Base-by-base conservation (phyloP, 23 red algal genomes). In the Gracilariopsis chorda region DNA sequence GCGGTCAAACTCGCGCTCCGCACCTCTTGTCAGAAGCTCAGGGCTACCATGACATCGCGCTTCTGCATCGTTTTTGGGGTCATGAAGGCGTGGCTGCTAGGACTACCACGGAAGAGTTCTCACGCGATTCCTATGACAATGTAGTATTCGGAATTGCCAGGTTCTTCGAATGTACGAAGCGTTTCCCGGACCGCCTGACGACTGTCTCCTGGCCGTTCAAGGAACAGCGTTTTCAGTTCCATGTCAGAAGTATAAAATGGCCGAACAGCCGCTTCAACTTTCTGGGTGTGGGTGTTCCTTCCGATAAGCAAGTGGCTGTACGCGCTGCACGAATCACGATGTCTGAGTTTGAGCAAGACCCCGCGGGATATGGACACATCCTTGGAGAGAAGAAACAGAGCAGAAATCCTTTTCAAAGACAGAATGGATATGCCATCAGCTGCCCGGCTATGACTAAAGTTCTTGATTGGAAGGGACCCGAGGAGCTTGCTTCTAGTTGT, bases 51-150 rank as follows among this genome's bases (percentile, higher is more conserved):
- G 63, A 88, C 42, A 21, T 88, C 10, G 92, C 92, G 23, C 19
- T 60, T 19, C 12, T 68, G 1, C 64, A 74, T 48, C 48, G 80
- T 34, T 95, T 86, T 40, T 95, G 77, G 75, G 92, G 92, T 14
- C 27, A 25, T 25, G n/a, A 65, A 13, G 45, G 42, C 14, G 83
- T 96, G 9, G 23, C 30, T 30, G 21, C 83, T 3, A 34, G 94
- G 9, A 71, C 82, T 13, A 70, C 87, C 2, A 96, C 94, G 19
- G 94, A 96, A 56, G 89, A 93, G 49, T 84, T 83, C 40, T 91
- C 94, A 0, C 82, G 94, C 11, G 94, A 96, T 48, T 93, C 89
- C 19, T 96, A 75, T 87, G 94, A 96, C 48, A 96, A 96, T 69
- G 53, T 96, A 14, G 39, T 93, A 28, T 96, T 93, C 68, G 72